Conservation (phyloP, 164 flowering plant species). For the Platanus orientalis region DNA sequence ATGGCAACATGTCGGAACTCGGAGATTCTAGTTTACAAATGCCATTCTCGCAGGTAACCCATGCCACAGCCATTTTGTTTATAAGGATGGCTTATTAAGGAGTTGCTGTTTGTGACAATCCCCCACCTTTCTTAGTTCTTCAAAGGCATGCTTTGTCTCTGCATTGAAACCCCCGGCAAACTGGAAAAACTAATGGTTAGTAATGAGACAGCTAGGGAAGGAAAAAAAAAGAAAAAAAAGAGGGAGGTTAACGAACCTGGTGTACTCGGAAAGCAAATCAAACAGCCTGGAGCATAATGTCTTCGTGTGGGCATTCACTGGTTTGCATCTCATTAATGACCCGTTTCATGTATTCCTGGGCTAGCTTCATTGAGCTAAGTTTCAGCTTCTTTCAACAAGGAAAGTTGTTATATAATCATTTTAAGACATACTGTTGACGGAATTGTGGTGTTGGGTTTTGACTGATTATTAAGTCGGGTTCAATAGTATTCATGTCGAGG, state of each 20-base stretch:
- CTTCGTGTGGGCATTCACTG: constrained; percentile 22
- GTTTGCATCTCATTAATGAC: constrained; percentile 36
- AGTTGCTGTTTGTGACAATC: constrained; percentile 2
- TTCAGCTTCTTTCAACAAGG: constrained; percentile 44
- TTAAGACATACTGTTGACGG: background rate
- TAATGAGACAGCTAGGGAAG: background rate
- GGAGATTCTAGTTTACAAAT: background rate
- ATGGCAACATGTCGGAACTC: background rate
- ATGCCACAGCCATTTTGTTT: too few species aligned
- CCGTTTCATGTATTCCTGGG: constrained; percentile 55
- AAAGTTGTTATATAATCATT: background rate
- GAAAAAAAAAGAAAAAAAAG: background rate
- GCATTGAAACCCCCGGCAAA: constrained; percentile 29
- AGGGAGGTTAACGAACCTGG: constrained; percentile 16
- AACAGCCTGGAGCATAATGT: constrained; percentile 57
- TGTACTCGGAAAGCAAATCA: constrained; percentile 62
- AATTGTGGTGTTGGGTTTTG: too few species aligned
- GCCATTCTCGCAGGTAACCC: too few species aligned
- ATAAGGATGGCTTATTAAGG: background rate
- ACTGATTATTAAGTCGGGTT: too few species aligned
- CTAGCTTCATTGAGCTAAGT: constrained; percentile 48
- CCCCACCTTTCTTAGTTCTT: constrained; percentile 15
- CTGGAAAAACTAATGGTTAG: constrained; percentile 10
- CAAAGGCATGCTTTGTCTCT: constrained; percentile 22
- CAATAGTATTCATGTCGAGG: background rate